A percentile compares a stretch with the other conserved stretches of the same genome.
Conservation (phyloP, 257 asterid genomes). For the Solanum rostratum region DNA sequence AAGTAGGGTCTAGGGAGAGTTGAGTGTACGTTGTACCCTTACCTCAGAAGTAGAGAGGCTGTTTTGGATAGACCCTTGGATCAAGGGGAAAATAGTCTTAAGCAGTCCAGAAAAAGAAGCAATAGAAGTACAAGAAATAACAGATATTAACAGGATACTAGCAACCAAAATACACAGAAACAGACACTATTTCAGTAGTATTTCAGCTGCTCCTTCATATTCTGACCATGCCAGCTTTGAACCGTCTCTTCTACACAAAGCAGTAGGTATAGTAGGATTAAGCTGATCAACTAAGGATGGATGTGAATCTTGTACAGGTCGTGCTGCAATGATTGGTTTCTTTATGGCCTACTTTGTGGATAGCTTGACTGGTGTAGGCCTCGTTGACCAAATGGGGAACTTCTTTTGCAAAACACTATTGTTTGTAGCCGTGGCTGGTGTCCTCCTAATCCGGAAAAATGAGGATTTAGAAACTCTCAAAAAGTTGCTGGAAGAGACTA, state of each 20-base stretch:
- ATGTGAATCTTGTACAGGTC: conserved; percentile 43
- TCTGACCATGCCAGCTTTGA: neutral
- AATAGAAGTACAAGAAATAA: neutral
- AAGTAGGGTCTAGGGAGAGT: neutral
- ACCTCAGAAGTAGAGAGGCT: neutral
- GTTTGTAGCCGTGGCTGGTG: conserved; percentile 71
- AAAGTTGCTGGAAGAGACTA: conserved; percentile 70
- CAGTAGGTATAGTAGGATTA: neutral
- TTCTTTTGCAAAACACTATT: conserved; percentile 82
- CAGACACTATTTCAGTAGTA: neutral
- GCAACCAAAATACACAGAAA: neutral
- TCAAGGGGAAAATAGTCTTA: neutral
- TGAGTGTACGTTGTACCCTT: neutral
- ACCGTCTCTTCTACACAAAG: neutral
- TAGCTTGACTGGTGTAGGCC: conserved; percentile 82
- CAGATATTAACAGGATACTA: neutral
- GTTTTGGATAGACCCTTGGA: neutral
- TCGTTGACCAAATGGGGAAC: conserved; percentile 92
- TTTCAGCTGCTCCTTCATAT: neutral
- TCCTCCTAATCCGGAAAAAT: conserved; percentile 75
- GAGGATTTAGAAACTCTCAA: conserved; percentile 71
- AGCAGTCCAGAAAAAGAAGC: neutral
- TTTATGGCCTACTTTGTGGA: conserved; percentile 95
- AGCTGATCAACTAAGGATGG: neutral
- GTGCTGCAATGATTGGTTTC: conserved; percentile 98